phyloP scores from a whole-genome alignment of 2,329 filamentous ascomycete genomes.

The Claviceps spartinae region DNA sequence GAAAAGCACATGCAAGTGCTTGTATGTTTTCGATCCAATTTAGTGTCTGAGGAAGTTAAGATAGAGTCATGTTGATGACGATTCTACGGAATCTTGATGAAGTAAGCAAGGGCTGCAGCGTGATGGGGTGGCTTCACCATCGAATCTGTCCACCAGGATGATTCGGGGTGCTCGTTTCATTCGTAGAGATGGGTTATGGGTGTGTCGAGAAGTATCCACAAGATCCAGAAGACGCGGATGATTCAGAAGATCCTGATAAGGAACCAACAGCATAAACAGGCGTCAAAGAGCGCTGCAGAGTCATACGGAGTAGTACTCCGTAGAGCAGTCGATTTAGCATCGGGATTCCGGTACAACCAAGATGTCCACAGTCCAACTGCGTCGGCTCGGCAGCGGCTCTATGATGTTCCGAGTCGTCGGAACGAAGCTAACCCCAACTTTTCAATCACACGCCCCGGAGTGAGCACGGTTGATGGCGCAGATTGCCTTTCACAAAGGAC shows the following conservation, averaged over 20 bases:
- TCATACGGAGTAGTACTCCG: too few species aligned
- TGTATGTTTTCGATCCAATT: not conserved
- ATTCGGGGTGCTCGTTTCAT: too few species aligned
- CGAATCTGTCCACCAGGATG: too few species aligned
- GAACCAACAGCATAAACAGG: too few species aligned
- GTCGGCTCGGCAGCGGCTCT: conserved; percentile 5
- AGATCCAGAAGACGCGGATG: too few species aligned
- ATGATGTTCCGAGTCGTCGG: not conserved
- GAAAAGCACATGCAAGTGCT: not conserved
- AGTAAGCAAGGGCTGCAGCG: not conserved
- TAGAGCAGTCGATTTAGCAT: not conserved
- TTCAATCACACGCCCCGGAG: not conserved
- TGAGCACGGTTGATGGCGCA: not conserved
- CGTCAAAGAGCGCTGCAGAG: too few species aligned
- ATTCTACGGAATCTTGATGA: too few species aligned
- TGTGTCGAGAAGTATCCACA: too few species aligned
- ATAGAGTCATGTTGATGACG: too few species aligned
- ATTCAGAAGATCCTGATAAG: too few species aligned
- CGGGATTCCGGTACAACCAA: conserved; percentile 3
- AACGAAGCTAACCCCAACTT: not conserved
- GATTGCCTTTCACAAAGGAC: conserved; percentile 1
- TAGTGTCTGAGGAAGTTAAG: not conserved
- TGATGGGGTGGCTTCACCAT: too few species aligned
- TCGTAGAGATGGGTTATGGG: too few species aligned
- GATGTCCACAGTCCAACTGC: conserved; percentile 4